A percentile compares a stretch with the other conserved stretches of the same genome.
Conservation (phyloP, 306 rosid species). For the Lathyrus tuberosus region DNA sequence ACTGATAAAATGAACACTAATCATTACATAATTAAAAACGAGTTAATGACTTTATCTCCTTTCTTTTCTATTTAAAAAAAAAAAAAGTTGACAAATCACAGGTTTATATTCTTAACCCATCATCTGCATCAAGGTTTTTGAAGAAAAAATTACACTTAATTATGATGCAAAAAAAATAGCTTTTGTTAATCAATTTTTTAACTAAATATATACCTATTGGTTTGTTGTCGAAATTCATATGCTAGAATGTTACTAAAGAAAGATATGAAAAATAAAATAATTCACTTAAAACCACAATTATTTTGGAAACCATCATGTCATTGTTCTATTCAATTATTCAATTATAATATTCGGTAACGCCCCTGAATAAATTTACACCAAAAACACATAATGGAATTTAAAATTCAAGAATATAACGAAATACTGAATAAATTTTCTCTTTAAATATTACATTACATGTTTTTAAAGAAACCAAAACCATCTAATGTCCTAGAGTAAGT, state of each 20-base stretch:
- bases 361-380: slow-evolving; percentile 25
- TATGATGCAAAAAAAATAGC: background rate
- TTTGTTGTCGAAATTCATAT: background rate
- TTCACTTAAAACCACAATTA: slow-evolving; percentile 10
- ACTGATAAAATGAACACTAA: slow-evolving; percentile 27
- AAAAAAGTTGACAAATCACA: slow-evolving; percentile 18
- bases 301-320: slow-evolving; percentile 3
- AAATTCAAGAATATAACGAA: slow-evolving; percentile 26
- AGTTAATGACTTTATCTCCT: slow-evolving; percentile 8
- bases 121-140: background rate
- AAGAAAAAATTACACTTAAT: slow-evolving; percentile 16
- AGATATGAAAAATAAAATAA: slow-evolving; percentile 13
- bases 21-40: slow-evolving; percentile 17
- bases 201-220: background rate
- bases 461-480: slow-evolving; percentile 23
- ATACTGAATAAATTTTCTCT: slow-evolving; percentile 5
- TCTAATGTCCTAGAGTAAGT: background rate
- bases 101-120: background rate
- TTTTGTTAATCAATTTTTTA: too few species aligned
- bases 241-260: background rate
- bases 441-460: background rate
- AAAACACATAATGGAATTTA: slow-evolving; percentile 13
- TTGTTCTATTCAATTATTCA: slow-evolving; percentile 21
- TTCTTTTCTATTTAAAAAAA: background rate
- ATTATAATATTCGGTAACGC: slow-evolving; percentile 17